Evolutionary conservation across 2,329 filamentous ascomycete genomes (phyloP).

Genomic region (Fusarium tanahbumbuense): DNA sequence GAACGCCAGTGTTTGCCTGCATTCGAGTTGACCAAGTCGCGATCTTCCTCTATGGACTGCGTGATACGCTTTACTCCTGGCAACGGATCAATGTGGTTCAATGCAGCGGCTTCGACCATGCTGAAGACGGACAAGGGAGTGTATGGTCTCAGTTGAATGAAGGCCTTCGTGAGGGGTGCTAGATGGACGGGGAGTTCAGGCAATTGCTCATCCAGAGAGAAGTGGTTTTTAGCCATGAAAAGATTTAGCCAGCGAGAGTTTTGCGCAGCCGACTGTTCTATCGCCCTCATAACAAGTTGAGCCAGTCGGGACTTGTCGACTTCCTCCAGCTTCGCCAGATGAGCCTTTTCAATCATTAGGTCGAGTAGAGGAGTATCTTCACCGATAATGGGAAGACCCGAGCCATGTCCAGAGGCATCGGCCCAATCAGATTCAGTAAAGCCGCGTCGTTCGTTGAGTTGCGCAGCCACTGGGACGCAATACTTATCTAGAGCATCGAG

Average conservation of each 20-base stretch:
- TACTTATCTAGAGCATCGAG: constrained; percentile 44
- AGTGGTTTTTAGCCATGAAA: constrained; percentile 48
- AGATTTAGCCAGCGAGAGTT: constrained; percentile 49
- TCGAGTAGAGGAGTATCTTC: constrained; percentile 19
- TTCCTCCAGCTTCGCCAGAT: background rate
- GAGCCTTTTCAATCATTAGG: constrained; percentile 6
- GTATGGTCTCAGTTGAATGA: constrained; percentile 19
- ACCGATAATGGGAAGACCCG: constrained; percentile 19
- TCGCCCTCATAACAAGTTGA: constrained; percentile 39
- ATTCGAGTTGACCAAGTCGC: constrained; percentile 44
- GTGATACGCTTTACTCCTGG: constrained; percentile 41
- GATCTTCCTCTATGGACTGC: constrained; percentile 37
- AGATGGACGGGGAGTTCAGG: constrained; percentile 43
- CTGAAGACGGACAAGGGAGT: constrained; percentile 35
- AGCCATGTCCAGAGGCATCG: background rate
- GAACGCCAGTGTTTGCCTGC: constrained; percentile 49
- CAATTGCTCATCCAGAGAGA: constrained; percentile 42
- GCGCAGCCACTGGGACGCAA: constrained; percentile 46
- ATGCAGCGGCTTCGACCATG: constrained; percentile 27
- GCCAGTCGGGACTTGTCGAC: constrained; percentile 30
- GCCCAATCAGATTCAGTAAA: constrained; percentile 48
- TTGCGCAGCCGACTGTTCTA: constrained; percentile 46
- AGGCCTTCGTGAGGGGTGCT: constrained; percentile 16
- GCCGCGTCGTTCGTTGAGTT: constrained; percentile 47
- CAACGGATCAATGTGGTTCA: constrained; percentile 43